phyloP scores from a whole-genome alignment of 805 yeast species.

The Ogataea ramenticola region DNA sequence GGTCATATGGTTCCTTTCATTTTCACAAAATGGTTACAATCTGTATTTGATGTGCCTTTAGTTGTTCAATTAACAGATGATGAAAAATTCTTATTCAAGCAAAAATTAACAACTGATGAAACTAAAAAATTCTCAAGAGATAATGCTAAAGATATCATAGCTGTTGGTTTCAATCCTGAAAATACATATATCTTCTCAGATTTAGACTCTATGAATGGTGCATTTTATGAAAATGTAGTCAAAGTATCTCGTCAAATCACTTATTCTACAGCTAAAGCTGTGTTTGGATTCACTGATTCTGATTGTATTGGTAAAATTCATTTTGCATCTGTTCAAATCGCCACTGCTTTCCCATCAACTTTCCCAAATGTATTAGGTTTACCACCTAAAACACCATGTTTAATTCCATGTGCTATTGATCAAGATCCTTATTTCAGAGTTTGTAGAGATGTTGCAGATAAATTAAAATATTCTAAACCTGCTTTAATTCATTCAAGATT shows the following conservation, averaged over 20 bases:
- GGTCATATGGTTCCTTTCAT: conserved; percentile 96
- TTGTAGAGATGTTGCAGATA: conserved; percentile 94
- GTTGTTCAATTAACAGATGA: conserved; percentile 94
- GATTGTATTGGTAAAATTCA: conserved; percentile 93
- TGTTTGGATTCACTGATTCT: conserved; percentile 91
- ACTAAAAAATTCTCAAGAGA: conserved; percentile 74
- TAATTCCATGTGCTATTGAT: conserved; percentile 98
- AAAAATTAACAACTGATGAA: conserved; percentile 77
- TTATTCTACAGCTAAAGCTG: conserved; percentile 94
- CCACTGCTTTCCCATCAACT: conserved; percentile 92
- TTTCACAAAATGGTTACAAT: conserved; percentile 97
- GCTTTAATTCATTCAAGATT: conserved; percentile 88
- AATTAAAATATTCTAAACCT: conserved; percentile 85
- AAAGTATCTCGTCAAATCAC: conserved; percentile 91
- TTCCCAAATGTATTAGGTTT: conserved; percentile 89
- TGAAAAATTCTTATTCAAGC: conserved; percentile 94
- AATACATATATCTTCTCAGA: conserved; percentile 95
- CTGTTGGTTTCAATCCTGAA: conserved; percentile 90
- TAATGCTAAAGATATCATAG: conserved; percentile 87
- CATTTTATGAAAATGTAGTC: conserved; percentile 90
- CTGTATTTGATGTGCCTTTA: conserved; percentile 92
- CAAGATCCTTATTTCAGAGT: conserved; percentile 98
- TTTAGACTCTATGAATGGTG: conserved; percentile 86
- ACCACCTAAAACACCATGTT: conserved; percentile 86
- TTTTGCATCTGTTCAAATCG: conserved; percentile 93